Evolutionary conservation across 2,329 filamentous ascomycete genomes (phyloP), one percentile per base, ranked within the genome.

Genomic region (Beauveria caledonica): DNA sequence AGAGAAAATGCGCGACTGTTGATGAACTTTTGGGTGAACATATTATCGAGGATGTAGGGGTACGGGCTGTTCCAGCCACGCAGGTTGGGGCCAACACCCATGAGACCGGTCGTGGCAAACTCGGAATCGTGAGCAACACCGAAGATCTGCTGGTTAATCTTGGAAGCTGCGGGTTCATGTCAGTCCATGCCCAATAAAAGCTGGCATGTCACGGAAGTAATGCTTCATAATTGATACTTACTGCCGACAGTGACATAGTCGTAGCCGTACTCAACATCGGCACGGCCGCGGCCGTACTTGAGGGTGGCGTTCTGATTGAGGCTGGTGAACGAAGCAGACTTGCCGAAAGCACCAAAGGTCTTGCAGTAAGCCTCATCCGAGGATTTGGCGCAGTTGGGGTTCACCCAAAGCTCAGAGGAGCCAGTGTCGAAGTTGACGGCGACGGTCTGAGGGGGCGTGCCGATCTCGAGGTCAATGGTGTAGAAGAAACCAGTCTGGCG

Each of bases 381-480:
- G 1, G 73, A 65, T 46, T 70, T 71, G 56, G 64, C 64, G 64
- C 75, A 77, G 8, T 70, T 66, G 7, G 75, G 75, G 60, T 77
- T 76, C 42, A 77, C 73, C 75, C 75, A 77, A 5, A 76, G 68
- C 64, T 77, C 74, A 9, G 69, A 67, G 4, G 75, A 76, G 17
- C 74, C 74, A 0, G 75, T 77, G 61, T 77, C 75, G 53, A 77
- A 70, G 62, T 73, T 70, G 62, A 77, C 72, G 39, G 67, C 72
- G 49, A 77, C 72, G 4, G 64, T 59, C 60, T 76, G 73, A 5
- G 68, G 67, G 5, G 75, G 75, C 0, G 70, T 74, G 9, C 75
- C 75, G 40, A 77, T 65, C 13, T 63, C 62, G 21, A 77, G 61
- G 17, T 75, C 70, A 50, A 76, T 73, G 44, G 70, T 73, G 66